Evolutionary conservation across 2,329 filamentous ascomycete genomes (phyloP).

Genomic region (Waltergamsia citrina): DNA sequence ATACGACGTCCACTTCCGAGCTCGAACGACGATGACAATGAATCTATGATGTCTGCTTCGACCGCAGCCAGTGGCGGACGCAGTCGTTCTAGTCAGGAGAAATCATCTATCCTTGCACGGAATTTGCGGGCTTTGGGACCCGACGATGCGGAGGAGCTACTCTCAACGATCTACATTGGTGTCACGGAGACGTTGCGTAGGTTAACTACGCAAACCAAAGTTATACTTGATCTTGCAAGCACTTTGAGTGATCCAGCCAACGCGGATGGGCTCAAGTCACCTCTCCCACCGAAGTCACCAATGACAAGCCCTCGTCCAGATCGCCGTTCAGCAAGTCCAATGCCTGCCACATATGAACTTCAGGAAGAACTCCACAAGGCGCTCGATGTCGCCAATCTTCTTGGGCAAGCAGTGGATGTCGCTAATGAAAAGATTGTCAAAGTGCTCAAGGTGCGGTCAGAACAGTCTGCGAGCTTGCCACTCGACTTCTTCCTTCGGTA

Average conservation of each 20-base stretch:
- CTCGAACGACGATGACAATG: slow-evolving; percentile 87
- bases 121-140: slow-evolving; percentile 79
- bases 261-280: slow-evolving; percentile 34
- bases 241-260: slow-evolving; percentile 41
- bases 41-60: slow-evolving; percentile 79
- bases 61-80: slow-evolving; percentile 57
- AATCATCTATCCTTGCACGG: slow-evolving; percentile 76
- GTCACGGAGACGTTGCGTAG: slow-evolving; percentile 81
- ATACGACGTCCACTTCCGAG: slow-evolving; percentile 82
- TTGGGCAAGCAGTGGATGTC: slow-evolving; percentile 72
- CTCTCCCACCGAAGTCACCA: slow-evolving; percentile 39
- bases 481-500: slow-evolving; percentile 68
- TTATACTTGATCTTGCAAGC: slow-evolving; percentile 89
- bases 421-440: slow-evolving; percentile 70
- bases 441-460: slow-evolving; percentile 65
- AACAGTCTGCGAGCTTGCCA: slow-evolving; percentile 60
- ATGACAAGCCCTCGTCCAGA: slow-evolving; percentile 39
- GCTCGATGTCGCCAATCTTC: slow-evolving; percentile 66
- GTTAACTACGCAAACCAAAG: slow-evolving; percentile 83
- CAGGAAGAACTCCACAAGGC: slow-evolving; percentile 71
- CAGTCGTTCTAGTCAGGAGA: slow-evolving; percentile 72
- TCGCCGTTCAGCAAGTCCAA: slow-evolving; percentile 13
- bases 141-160: slow-evolving; percentile 74
- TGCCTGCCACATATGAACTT: slow-evolving; percentile 26
- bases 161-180: slow-evolving; percentile 75